phyloP scores from a whole-genome alignment of 1,284 basidiomycete species.

The Melanopsichium pennsylvanicum region DNA sequence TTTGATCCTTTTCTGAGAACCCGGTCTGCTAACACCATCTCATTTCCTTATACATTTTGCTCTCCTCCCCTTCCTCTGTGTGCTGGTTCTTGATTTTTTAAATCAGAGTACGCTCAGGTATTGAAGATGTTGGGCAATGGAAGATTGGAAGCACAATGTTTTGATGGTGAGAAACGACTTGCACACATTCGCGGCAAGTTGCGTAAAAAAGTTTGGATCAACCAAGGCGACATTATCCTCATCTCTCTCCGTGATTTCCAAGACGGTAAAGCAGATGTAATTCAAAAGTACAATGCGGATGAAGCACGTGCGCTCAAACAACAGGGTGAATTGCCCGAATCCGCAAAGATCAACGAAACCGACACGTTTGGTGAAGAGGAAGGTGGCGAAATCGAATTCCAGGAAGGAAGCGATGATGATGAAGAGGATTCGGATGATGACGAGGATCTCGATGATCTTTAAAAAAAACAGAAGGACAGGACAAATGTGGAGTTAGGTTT shows the following conservation, averaged over 20 bases:
- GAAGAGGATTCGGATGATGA: constrained; percentile 60
- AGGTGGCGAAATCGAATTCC: constrained; percentile 65
- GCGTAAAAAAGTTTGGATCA: constrained; percentile 99
- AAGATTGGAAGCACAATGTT: constrained; percentile 93
- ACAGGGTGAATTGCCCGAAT: constrained; percentile 96
- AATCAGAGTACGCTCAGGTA: constrained; percentile 97
- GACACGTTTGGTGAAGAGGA: constrained; percentile 89
- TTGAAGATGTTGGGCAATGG: constrained; percentile 99
- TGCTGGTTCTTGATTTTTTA: too few relatives aligned
- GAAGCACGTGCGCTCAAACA: constrained; percentile 89
- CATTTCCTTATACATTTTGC: background rate
- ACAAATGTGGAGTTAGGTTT: too few relatives aligned
- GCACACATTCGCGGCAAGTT: constrained; percentile 99
- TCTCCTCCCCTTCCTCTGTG: background rate
- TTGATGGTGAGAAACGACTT: constrained; percentile 96
- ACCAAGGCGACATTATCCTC: constrained; percentile 96
- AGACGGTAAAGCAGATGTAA: constrained; percentile 98
- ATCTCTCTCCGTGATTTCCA: constrained; percentile 98
- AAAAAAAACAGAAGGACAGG: constrained; percentile 3
- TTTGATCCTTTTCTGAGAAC: constrained; percentile 1
- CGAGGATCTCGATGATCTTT: constrained; percentile 61
- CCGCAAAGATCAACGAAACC: constrained; percentile 98
- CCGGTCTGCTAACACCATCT: too few relatives aligned
- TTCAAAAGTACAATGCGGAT: constrained; percentile 97
- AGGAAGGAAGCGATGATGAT: constrained; percentile 64